Conservation (phyloP, 805 yeast genomes). For the Suhomyces pyralidae region DNA sequence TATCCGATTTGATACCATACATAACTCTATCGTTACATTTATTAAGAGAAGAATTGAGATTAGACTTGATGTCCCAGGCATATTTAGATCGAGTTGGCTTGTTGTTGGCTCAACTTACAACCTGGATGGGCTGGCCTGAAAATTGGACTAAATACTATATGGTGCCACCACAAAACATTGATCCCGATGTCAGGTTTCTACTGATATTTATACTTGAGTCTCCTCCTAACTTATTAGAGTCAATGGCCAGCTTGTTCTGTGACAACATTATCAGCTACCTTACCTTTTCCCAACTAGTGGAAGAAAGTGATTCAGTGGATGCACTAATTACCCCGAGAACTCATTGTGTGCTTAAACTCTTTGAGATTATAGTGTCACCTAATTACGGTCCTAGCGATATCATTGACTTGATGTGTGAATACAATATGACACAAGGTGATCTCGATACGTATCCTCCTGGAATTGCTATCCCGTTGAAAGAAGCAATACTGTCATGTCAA, state of each 20-base stretch:
- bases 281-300: slow-evolving; percentile 64
- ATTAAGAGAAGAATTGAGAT: slow-evolving; percentile 67
- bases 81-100: slow-evolving; percentile 44
- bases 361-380: slow-evolving; percentile 59
- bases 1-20: slow-evolving; percentile 58
- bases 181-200: slow-evolving; percentile 38
- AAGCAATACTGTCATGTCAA: slow-evolving; percentile 53
- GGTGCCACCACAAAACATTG: slow-evolving; percentile 30
- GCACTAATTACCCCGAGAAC: slow-evolving; percentile 65
- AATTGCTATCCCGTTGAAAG: slow-evolving; percentile 62
- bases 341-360: slow-evolving; percentile 52
- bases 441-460: slow-evolving; percentile 76
- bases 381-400: slow-evolving; percentile 51
- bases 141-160: slow-evolving; percentile 60
- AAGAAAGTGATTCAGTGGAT: slow-evolving; percentile 59
- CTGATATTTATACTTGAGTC: slow-evolving; percentile 45
- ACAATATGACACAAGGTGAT: slow-evolving; percentile 47
- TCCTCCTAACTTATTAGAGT: slow-evolving; percentile 61
- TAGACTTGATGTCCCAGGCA: slow-evolving; percentile 47
- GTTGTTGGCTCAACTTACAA: slow-evolving; percentile 58
- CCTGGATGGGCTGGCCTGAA: slow-evolving; percentile 74
- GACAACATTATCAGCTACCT: slow-evolving; percentile 50
- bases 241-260: slow-evolving; percentile 51
- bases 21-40: slow-evolving; percentile 69
- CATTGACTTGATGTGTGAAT: slow-evolving; percentile 59